Evolutionary conservation across 202 grass and related monocot species (phyloP).

Genomic region (Schoenoplectus triqueter): DNA sequence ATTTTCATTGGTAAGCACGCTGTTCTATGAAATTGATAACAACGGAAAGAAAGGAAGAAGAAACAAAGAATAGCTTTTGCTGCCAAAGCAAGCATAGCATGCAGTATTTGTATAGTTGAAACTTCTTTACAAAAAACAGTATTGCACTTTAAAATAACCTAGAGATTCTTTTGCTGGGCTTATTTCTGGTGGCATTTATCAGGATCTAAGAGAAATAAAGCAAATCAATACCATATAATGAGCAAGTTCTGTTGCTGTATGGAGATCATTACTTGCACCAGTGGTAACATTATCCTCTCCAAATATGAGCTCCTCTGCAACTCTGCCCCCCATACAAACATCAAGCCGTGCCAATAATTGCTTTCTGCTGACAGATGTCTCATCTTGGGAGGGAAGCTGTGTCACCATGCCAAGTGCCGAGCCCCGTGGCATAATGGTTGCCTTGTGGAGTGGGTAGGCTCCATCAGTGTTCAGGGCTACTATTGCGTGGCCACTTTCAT

Average conservation of each 20-base stretch:
- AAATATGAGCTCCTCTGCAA: conserved; percentile 97
- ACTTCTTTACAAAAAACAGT: not conserved
- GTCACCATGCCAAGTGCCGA: conserved; percentile 98
- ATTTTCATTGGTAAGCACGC: not conserved
- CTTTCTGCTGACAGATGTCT: conserved; percentile 98
- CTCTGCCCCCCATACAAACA: conserved; percentile 98
- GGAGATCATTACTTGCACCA: conserved; percentile 94
- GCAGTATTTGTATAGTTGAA: not conserved
- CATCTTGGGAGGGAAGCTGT: conserved; percentile 94
- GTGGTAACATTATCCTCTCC: conserved; percentile 96
- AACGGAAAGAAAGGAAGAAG: not conserved
- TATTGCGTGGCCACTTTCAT: conserved; percentile 99
- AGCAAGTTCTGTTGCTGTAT: conserved; percentile 91
- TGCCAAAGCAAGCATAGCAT: conserved; percentile 7
- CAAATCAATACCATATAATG: conserved; percentile 81
- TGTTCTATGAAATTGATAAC: conserved; percentile 11
- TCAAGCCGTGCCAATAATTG: conserved; percentile 94
- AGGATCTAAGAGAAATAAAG: conserved; percentile 40
- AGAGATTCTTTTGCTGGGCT: not conserved
- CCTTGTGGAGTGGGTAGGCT: conserved; percentile 94
- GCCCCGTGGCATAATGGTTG: conserved; percentile 94
- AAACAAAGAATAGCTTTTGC: not conserved
- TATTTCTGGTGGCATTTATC: conserved; percentile 30
- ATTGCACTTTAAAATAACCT: not conserved
- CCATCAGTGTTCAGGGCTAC: conserved; percentile 92